phyloP scores from a whole-genome alignment of 2,329 filamentous ascomycete genomes.

The Aureobasidium vineae region DNA sequence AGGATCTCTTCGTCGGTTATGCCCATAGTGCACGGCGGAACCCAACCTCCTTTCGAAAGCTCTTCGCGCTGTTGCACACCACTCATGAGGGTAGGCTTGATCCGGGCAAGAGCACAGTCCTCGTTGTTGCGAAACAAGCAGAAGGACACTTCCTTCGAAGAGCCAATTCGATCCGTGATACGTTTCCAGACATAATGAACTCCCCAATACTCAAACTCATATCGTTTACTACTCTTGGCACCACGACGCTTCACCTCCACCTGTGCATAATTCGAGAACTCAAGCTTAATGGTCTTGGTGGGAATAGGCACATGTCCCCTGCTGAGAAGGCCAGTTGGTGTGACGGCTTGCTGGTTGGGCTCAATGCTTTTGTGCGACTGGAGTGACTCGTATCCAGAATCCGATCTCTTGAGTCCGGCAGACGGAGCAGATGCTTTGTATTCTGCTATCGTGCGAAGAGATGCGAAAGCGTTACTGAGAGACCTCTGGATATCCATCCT shows the following conservation, averaged over 20 bases:
- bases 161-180: constrained; percentile 64
- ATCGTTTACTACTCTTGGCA: constrained; percentile 66
- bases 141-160: constrained; percentile 66
- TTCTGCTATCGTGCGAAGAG: constrained; percentile 56
- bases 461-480: constrained; percentile 58
- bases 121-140: constrained; percentile 71
- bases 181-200: constrained; percentile 81
- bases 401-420: constrained; percentile 52
- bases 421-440: constrained; percentile 45
- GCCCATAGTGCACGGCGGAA: constrained; percentile 88
- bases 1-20: constrained; percentile 74
- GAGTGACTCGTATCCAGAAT: constrained; percentile 59
- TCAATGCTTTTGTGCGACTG: constrained; percentile 44
- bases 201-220: constrained; percentile 95
- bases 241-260: constrained; percentile 75
- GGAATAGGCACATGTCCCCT: constrained; percentile 50
- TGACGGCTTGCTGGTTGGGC: constrained; percentile 37
- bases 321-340: constrained; percentile 37
- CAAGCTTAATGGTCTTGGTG: constrained; percentile 79
- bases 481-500: constrained; percentile 57
- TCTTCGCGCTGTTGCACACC: constrained; percentile 70
- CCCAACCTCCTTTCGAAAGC: constrained; percentile 77
- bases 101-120: constrained; percentile 70
- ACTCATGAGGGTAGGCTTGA: constrained; percentile 75
- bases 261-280: constrained; percentile 97